phyloP scores from a whole-genome alignment of 768 basidiomycete genomes.

The Boletus rubroflammeus region DNA sequence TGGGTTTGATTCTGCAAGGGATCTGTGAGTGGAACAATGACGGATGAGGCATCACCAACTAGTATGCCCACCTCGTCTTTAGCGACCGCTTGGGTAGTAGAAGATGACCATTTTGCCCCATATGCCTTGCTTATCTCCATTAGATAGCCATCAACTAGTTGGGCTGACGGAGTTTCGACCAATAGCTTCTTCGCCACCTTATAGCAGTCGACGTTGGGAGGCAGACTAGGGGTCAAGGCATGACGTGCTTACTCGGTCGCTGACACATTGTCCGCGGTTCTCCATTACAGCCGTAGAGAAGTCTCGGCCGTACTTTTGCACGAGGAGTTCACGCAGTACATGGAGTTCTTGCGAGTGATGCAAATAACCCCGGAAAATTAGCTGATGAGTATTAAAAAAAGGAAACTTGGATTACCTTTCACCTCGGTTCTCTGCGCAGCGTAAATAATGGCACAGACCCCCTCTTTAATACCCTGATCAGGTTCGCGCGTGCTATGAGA shows the following conservation, averaged over 20 bases:
- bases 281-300: constrained; percentile 85
- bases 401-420: constrained; percentile 52
- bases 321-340: constrained; percentile 84
- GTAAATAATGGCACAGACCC: constrained; percentile 82
- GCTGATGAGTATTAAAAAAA: background rate
- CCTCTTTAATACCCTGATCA: constrained; percentile 83
- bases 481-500: constrained; percentile 67
- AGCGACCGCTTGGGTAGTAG: constrained; percentile 25
- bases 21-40: constrained; percentile 2
- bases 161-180: constrained; percentile 62
- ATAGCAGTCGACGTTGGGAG: background rate
- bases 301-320: constrained; percentile 94
- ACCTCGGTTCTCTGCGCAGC: constrained; percentile 90
- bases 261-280: constrained; percentile 77
- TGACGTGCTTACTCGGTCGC: constrained; percentile 61
- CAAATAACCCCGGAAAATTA: constrained; percentile 1
- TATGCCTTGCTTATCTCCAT: constrained; percentile 89
- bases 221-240: background rate
- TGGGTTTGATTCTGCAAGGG: constrained; percentile 6
- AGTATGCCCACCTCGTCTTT: constrained; percentile 34
- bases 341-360: constrained; percentile 64
- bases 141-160: constrained; percentile 85
- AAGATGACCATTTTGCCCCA: constrained; percentile 61
- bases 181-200: constrained; percentile 76
- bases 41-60: constrained; percentile 32